These are phyloP conservation scores for Fusarium penzigii DNA, from an alignment of 2,329 filamentous ascomycete species.

Conservation along the genomic window DNA sequence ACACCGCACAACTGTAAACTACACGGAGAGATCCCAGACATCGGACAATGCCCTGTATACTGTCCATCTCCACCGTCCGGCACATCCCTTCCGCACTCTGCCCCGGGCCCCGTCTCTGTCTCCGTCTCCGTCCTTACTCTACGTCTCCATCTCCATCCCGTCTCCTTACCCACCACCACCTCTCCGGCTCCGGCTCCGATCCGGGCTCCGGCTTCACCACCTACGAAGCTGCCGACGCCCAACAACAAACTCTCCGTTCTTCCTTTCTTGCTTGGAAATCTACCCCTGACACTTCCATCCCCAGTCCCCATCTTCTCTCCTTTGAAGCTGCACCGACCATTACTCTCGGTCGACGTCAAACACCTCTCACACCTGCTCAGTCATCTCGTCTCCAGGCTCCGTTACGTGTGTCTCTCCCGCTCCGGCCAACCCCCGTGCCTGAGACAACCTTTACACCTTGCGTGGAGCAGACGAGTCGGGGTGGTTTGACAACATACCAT, in stretches of 20 bases:
- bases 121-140: slow-evolving; percentile 5
- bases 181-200: slow-evolving; percentile 20
- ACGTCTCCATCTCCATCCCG: slow-evolving; percentile 11
- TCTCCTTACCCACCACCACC: slow-evolving; percentile 34
- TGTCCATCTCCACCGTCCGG: slow-evolving; percentile 1
- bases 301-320: slow-evolving; percentile 73
- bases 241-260: slow-evolving; percentile 37
- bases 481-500: slow-evolving; percentile 92
- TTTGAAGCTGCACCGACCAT: slow-evolving; percentile 84
- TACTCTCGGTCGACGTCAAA: slow-evolving; percentile 84
- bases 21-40: no score
- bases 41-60: slow-evolving; percentile 5
- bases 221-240: slow-evolving; percentile 34
- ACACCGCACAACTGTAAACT: neutral
- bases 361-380: slow-evolving; percentile 47
- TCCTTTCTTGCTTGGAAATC: slow-evolving; percentile 38
- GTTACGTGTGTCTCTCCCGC: slow-evolving; percentile 34
- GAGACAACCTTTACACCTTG: slow-evolving; percentile 47
- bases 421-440: slow-evolving; percentile 31
- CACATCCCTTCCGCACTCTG: slow-evolving; percentile 10
- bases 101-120: slow-evolving; percentile 7
- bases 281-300: slow-evolving; percentile 38
- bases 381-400: slow-evolving; percentile 44
- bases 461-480: slow-evolving; percentile 74
- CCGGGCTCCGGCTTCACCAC: slow-evolving; percentile 25